Evolutionary conservation across 1,139 yeast species (phyloP), one percentile per base, ranked within the genome.

Genomic region (Hemisphaericaspora xylanilytica): DNA sequence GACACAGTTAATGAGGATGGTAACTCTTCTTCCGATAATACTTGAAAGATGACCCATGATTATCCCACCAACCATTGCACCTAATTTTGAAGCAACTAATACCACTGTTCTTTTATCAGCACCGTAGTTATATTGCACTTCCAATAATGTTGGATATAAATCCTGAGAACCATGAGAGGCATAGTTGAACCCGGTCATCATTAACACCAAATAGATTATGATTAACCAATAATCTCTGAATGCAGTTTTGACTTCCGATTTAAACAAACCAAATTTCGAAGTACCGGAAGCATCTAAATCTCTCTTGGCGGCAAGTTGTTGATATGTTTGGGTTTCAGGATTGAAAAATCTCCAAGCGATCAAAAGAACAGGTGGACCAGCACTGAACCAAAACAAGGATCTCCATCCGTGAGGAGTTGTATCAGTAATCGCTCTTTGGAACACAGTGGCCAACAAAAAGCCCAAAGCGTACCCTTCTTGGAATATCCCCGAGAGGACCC

Each of bases 1-100:
- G 26, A 84, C 56, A 56, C 87, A 80, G 49, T 86, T 80, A 40
- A 75, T 47, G 32, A 81, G 65, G 25, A 65, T 58, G 4, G 63
- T 45, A 6, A 65, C 46, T 51, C 71, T 57, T 52, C 71, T 56
- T 15, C 72, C 71, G 35, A 65, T 48, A 39, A 63, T 63, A 10
- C 61, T 61, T 5, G 70, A 64, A 13, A 56, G 35, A 44, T 67
- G 72, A 12, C 70, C 68, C 37, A 63, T 53, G 2, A 63, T 36
- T 33, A 63, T 51, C 37, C 71, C 72, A 12, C 72, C 72, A 39
- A 53, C 45, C 29, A 65, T 53, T 10, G 71, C 71, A 37, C 72
- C 71, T 32, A 66, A 53, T 38, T 65, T 66, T n/a, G 70, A 70
- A 32, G 65, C 66, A 8, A 63, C 56, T 41, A 64, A 65, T 27